These are phyloP conservation scores for Vitellaria paradoxa DNA, from an alignment of 179 eudicot genomes.

Conservation along the genomic window DNA sequence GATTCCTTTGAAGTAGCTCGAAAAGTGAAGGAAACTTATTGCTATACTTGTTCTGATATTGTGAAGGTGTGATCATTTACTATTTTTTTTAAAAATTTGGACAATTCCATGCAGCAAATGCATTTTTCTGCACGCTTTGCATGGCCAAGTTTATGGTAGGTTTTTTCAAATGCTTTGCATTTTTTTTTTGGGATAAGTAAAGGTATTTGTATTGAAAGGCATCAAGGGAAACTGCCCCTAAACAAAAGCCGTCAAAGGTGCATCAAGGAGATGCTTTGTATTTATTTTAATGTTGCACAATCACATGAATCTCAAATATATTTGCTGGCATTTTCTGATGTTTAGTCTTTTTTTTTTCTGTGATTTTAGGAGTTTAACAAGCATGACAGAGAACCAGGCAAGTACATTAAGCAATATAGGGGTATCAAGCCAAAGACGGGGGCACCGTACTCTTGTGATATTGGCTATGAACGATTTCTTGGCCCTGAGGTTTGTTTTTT, in stretches of 20 bases:
- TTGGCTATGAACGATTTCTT: conserved; percentile 97
- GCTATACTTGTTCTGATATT: conserved; percentile 93
- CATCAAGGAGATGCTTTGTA: too few relatives aligned
- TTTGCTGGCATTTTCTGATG: not conserved
- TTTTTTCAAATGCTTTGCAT: not conserved
- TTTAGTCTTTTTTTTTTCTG: conserved; percentile 11
- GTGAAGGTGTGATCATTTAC: conserved; percentile 73
- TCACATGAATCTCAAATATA: not conserved
- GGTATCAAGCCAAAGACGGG: conserved; percentile 97
- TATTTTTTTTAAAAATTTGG: not conserved
- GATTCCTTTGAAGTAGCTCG: conserved; percentile 98
- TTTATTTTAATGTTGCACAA: not conserved
- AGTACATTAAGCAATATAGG: conserved; percentile 92
- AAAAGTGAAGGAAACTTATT: conserved; percentile 90
- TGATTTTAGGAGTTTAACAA: conserved; percentile 82
- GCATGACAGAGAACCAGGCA: conserved; percentile 94
- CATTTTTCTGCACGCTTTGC: not conserved
- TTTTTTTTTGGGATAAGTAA: not conserved
- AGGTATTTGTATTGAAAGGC: too few relatives aligned
- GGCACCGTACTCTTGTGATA: conserved; percentile 92
- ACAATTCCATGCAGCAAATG: not conserved
- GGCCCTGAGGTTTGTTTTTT: conserved; percentile 83
- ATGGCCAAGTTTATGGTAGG: not conserved
- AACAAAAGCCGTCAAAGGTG: too few relatives aligned
- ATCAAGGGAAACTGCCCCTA: too few relatives aligned